A percentile compares a stretch with the other conserved stretches of the same genome.
Evolutionary conservation across 306 rosid species (phyloP).

Genomic region (Comarum palustre): DNA sequence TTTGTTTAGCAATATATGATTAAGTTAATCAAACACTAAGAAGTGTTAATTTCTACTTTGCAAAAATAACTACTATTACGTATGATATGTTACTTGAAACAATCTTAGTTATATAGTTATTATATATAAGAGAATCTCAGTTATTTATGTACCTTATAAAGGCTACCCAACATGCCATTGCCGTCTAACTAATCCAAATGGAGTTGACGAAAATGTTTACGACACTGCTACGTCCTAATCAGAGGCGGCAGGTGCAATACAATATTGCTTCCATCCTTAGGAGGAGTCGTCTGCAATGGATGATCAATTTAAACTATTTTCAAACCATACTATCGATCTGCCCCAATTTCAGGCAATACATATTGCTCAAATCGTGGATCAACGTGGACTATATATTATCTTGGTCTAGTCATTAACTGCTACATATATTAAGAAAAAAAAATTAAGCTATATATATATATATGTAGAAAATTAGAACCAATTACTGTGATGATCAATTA

Average conservation of each 20-base stretch:
- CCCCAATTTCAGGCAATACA: background rate
- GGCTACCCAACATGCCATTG: background rate
- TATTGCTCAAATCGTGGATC: slow-evolving; percentile 1
- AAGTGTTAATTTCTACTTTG: too few species aligned
- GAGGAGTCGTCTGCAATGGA: too few species aligned
- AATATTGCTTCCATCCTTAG: too few species aligned
- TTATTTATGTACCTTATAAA: background rate
- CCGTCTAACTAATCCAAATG: background rate
- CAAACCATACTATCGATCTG: background rate
- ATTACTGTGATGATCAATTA: background rate
- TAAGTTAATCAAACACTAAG: background rate
- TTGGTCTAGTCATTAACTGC: background rate
- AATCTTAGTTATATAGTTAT: too few species aligned
- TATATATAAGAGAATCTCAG: too few species aligned
- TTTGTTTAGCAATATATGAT: background rate
- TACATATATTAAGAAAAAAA: background rate
- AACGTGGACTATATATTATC: background rate
- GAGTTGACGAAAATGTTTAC: background rate
- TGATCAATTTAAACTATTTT: background rate
- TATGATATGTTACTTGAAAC: too few species aligned
- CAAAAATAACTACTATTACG: too few species aligned
- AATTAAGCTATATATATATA: background rate
- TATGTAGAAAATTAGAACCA: background rate
- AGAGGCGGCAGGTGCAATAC: too few species aligned
- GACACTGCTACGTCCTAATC: too few species aligned